A percentile compares a stretch with the other conserved stretches of the same genome.
These are phyloP conservation scores for Adansonia grandidieri DNA, from an alignment of 441 rosid genomes.

Conservation along the genomic window DNA sequence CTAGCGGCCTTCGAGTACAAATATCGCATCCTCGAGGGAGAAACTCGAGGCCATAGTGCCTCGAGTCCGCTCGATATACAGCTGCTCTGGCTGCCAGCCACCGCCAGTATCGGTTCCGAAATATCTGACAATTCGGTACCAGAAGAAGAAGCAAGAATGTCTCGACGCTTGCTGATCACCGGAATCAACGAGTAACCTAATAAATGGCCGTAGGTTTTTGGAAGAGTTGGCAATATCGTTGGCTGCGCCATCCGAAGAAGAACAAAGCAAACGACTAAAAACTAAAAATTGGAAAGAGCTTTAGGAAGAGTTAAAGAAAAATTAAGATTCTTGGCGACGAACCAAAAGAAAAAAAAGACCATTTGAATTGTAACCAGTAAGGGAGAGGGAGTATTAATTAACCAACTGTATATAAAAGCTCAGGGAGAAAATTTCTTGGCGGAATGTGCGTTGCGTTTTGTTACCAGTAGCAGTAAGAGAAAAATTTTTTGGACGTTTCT, in stretches of 20 bases:
- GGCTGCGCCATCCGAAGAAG: background rate
- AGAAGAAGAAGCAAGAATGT: slow-evolving; percentile 38
- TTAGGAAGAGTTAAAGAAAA: background rate
- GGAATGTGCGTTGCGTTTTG: no score
- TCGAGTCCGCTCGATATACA: slow-evolving; percentile 82
- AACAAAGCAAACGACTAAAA: background rate
- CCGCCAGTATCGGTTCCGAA: slow-evolving; percentile 63
- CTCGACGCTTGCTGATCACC: slow-evolving; percentile 41
- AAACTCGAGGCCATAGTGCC: slow-evolving; percentile 71
- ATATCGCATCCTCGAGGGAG: slow-evolving; percentile 71
- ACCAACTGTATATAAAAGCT: no score
- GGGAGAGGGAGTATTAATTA: background rate
- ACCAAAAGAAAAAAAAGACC: background rate
- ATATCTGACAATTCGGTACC: slow-evolving; percentile 41
- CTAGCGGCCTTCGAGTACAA: slow-evolving; percentile 71
- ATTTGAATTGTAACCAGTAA: no score
- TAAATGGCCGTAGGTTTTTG: background rate
- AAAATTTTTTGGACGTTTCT: background rate
- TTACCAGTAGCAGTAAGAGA: no score
- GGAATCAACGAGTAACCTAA: slow-evolving; percentile 53
- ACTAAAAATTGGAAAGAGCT: background rate
- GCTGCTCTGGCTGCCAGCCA: slow-evolving; percentile 79
- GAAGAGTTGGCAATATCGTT: background rate
- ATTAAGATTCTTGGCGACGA: background rate
- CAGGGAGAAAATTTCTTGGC: background rate